These are phyloP conservation scores for Vaccinium vitisidaea DNA, from an alignment of 148 eudicot species.

Conservation along the genomic window DNA sequence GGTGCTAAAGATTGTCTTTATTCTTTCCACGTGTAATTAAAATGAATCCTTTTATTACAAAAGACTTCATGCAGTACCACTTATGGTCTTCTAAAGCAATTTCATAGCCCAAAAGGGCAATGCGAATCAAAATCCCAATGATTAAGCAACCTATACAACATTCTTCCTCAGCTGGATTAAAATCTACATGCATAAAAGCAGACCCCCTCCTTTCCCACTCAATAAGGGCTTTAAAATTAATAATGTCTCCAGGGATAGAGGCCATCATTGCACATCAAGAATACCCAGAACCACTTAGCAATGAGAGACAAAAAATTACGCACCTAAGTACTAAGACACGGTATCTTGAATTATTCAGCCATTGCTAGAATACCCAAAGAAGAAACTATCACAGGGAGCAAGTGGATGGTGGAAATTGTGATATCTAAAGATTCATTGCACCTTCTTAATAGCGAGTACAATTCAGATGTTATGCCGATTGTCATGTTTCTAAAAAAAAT, in stretches of 20 bases:
- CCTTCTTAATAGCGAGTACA: not conserved
- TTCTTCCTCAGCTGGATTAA: not conserved
- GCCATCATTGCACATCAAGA: not conserved
- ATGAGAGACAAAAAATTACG: not conserved
- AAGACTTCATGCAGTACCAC: not conserved
- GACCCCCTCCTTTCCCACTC: not conserved
- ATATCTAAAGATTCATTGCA: not conserved
- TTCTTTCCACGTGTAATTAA: not conserved
- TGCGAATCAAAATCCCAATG: not conserved
- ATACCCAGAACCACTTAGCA: not conserved
- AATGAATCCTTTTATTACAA: not conserved
- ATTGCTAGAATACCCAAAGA: not conserved
- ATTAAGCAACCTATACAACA: conserved; percentile 1
- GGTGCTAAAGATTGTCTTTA: not conserved
- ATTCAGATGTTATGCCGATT: not conserved
- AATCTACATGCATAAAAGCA: not conserved
- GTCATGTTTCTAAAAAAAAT: conserved; percentile 1
- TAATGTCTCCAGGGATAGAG: not conserved
- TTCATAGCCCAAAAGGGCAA: not conserved
- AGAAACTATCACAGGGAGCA: not conserved
- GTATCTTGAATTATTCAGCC: not conserved
- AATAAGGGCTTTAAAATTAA: not conserved
- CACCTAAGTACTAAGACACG: not conserved
- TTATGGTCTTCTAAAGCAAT: not conserved
- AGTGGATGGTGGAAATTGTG: not conserved